Percentiles rank a stretch among this genome's conserved stretches.
phyloP scores from a whole-genome alignment of 345 rosid species.

The Camelina hispida region DNA sequence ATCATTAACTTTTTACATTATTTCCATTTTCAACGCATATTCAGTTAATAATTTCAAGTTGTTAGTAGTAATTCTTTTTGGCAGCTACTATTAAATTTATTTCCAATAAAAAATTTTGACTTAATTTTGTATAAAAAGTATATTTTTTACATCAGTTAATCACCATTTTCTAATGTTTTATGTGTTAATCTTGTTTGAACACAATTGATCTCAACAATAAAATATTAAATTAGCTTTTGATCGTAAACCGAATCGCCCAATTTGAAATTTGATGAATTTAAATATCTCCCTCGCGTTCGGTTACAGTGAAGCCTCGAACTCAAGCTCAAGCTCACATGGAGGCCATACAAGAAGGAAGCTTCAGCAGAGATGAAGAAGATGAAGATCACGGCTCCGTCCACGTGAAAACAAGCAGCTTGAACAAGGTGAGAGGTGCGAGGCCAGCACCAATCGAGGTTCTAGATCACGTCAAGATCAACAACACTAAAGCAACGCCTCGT shows the following conservation, averaged over 20 bases:
- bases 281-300: neutral
- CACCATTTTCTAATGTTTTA: neutral
- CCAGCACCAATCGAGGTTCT: slow-evolving; percentile 62
- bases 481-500: slow-evolving; percentile 57
- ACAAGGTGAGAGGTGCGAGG: slow-evolving; percentile 20
- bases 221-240: neutral
- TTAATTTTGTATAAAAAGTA: neutral
- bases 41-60: too few species aligned
- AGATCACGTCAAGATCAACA: slow-evolving; percentile 53
- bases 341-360: slow-evolving; percentile 53
- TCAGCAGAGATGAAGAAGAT: slow-evolving; percentile 36
- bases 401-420: slow-evolving; percentile 21
- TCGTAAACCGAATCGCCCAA: neutral
- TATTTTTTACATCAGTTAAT: neutral
- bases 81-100: too few species aligned
- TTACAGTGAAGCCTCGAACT: slow-evolving; percentile 44
- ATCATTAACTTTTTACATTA: too few species aligned
- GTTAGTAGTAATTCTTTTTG: too few species aligned
- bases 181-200: neutral
- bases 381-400: neutral
- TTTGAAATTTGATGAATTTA: neutral
- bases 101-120: too few species aligned
- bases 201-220: neutral
- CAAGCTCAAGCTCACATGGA: slow-evolving; percentile 50
- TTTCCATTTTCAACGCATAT: too few species aligned